Percentiles rank a stretch among this genome's conserved stretches.
phyloP scores from a whole-genome alignment of 2,329 filamentous ascomycete genomes.

The Trichoderma breve region DNA sequence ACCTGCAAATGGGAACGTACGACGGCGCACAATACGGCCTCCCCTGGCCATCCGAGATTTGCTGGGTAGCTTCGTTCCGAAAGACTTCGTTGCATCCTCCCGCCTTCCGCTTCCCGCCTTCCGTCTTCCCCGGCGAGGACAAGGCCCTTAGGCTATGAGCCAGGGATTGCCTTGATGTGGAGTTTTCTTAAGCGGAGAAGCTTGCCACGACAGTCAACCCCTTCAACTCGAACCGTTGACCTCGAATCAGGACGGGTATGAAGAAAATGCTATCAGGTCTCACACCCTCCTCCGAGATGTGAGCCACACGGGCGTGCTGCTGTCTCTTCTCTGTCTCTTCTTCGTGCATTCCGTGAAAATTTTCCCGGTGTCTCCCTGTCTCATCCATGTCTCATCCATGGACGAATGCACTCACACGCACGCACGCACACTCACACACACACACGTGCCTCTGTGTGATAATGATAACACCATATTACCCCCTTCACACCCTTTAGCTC shows the following conservation, averaged over 20 bases:
- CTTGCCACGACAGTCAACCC: constrained; percentile 8
- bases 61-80: constrained; percentile 1
- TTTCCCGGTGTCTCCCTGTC: not conserved
- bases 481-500: not conserved
- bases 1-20: not conserved
- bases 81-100: constrained; percentile 17
- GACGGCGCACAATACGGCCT: constrained; percentile 2
- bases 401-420: not conserved
- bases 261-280: not conserved
- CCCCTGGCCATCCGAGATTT: not conserved
- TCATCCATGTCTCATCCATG: not conserved
- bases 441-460: constrained; percentile 9
- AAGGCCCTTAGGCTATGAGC: not conserved
- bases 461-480: not conserved
- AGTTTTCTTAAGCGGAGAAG: not conserved
- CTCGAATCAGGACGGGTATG: not conserved
- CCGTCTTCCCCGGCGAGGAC: constrained; percentile 19
- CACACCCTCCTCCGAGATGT: not conserved
- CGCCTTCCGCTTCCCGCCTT: constrained; percentile 17
- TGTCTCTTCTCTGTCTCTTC: not conserved
- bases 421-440: not conserved
- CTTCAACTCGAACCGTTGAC: not conserved
- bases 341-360: not conserved
- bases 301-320: not conserved
- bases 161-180: constrained; percentile 9